Evolutionary conservation across 2,329 filamentous ascomycete genomes (phyloP).

Genomic region (Sarocladium strictum): DNA sequence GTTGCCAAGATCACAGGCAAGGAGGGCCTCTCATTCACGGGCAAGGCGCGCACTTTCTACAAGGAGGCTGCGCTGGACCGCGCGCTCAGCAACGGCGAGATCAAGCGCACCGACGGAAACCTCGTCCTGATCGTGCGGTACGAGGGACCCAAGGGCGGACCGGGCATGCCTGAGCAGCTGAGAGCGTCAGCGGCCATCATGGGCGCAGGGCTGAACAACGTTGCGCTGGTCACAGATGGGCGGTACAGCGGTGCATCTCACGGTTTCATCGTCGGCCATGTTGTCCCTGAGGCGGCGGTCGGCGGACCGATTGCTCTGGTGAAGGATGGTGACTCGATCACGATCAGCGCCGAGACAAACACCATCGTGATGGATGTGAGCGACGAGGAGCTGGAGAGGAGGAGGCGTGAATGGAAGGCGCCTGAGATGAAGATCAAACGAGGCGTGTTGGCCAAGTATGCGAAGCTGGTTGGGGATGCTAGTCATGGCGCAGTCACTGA

Average conservation of each 20-base stretch:
- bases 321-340: conserved; percentile 68
- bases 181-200: conserved; percentile 86
- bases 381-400: conserved; percentile 55
- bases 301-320: conserved; percentile 87
- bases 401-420: conserved; percentile 55
- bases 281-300: conserved; percentile 82
- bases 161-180: conserved; percentile 94
- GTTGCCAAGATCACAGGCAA: conserved; percentile 95
- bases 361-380: conserved; percentile 60
- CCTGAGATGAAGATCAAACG: conserved; percentile 53
- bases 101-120: conserved; percentile 75
- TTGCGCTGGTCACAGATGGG: conserved; percentile 89
- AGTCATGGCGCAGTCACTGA: conserved; percentile 56
- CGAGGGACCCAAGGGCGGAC: conserved; percentile 87
- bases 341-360: conserved; percentile 74
- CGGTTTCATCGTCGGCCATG: conserved; percentile 90
- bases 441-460: conserved; percentile 68
- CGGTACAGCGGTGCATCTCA: conserved; percentile 84
- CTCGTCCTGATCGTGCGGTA: conserved; percentile 81
- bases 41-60: conserved; percentile 77
- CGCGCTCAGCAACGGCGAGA: conserved; percentile 68
- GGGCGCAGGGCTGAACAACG: conserved; percentile 71
- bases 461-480: conserved; percentile 50
- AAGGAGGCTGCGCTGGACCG: conserved; percentile 76
- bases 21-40: conserved; percentile 77